A percentile compares a stretch with the other conserved stretches of the same genome.
Evolutionary conservation across 208 protist species (phyloP).

Genomic region (Crithidia expoeki): DNA sequence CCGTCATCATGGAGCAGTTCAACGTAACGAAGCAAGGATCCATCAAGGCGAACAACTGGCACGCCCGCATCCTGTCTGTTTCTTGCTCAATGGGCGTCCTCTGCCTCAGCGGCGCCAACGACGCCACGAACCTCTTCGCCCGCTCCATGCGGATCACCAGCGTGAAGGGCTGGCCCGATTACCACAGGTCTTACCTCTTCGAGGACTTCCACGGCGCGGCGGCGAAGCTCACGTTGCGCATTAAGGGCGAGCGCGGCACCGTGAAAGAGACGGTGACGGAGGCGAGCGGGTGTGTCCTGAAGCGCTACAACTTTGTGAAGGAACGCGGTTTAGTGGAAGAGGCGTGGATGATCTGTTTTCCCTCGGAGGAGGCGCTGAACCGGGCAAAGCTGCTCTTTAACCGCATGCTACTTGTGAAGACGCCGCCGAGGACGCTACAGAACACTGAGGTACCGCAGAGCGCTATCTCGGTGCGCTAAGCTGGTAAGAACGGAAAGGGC

Average conservation of each 20-base stretch:
- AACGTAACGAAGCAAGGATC: slow-evolving; percentile 4
- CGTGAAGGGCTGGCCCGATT: slow-evolving; percentile 12
- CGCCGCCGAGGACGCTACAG: slow-evolving; percentile 2
- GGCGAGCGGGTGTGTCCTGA: neutral
- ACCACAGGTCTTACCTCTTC: slow-evolving; percentile 2
- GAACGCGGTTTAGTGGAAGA: neutral
- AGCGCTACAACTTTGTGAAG: slow-evolving; percentile 14
- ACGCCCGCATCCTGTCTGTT: neutral
- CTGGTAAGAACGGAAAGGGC: neutral
- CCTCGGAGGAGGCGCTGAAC: slow-evolving; percentile 12
- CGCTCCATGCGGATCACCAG: slow-evolving; percentile 1
- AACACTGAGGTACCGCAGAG: slow-evolving; percentile 4
- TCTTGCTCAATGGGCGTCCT: slow-evolving; percentile 3
- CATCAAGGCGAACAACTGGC: slow-evolving; percentile 1
- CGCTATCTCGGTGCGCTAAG: slow-evolving; percentile 1
- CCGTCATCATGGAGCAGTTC: slow-evolving; percentile 1
- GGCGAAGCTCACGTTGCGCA: slow-evolving; percentile 3
- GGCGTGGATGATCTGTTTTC: slow-evolving; percentile 12
- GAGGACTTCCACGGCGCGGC: neutral
- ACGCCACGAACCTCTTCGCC: slow-evolving; percentile 3
- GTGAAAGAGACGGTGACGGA: neutral
- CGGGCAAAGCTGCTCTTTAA: slow-evolving; percentile 6
- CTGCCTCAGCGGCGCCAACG: neutral
- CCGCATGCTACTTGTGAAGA: slow-evolving; percentile 6
- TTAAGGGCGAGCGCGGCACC: slow-evolving; percentile 5